Base-by-base conservation (phyloP, 2,329 filamentous ascomycete species). In the Dryadomyces sulphureus region DNA sequence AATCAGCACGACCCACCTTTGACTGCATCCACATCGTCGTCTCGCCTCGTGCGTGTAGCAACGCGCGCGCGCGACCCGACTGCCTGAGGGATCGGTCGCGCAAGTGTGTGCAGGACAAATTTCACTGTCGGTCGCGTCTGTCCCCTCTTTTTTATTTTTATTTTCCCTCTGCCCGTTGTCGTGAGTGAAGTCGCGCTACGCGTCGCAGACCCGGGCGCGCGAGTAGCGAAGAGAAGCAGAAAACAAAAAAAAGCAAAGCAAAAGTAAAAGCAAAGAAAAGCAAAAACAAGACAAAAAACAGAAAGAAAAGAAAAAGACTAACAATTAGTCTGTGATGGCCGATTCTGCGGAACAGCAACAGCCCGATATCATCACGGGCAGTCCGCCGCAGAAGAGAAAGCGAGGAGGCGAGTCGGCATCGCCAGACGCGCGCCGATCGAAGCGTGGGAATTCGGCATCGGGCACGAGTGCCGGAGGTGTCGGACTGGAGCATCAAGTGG, bases 371-470 rank as follows among this genome's bases (percentile, higher is more conserved):
- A 62, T 44, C n/a, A 42, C 65, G 39, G 59, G 61, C 53, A 64
- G 67, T 46, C 70, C 72, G 11, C 61, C 62, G 16, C 66, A 70
- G 55, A 78, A 77, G 62, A 65, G 73, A 49, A 77, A 77, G 63
- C 71, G 73, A 45, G 64, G 67, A 47, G 59, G 61, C 20, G 70
- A 70, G 46, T 64, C 65, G 8, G 60, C 58, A 2, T 74, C 68
- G 32, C 69, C 72, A 7, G 69, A 68, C 44, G 59, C 65, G 5
- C 64, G 69, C 38, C 68, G 72, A 19, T 61, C 63, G 36, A 78
- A 75, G 58, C 72, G 72, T 27, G 62, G 63, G 45, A 64, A 63
- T 9, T 66, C 70, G 9, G 56, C 65, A 7, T 64, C 67, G 5
- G 56, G 65, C 48, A 70, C 73, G 62, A 14, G 27, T 39, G 12